Percentiles rank a stretch among this genome's conserved stretches.
Evolutionary conservation across 495 filamentous ascomycete species (phyloP).

Genomic region (Xanthoparmelia taractica): DNA sequence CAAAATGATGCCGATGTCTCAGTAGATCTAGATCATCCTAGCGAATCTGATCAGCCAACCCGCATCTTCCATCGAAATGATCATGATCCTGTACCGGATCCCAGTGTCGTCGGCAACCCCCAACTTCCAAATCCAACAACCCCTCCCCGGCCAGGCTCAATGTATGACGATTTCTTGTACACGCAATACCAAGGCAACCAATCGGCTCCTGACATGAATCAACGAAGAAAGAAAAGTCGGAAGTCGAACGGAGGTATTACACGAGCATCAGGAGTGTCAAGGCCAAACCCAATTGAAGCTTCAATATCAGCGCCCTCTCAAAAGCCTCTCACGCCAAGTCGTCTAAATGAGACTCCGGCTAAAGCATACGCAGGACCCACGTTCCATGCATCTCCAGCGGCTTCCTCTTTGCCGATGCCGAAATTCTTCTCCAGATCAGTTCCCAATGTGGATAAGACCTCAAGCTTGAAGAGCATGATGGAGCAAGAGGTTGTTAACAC

Average conservation of each 20-base stretch:
- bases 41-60: conserved; percentile 21
- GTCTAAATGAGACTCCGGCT: conserved; percentile 15
- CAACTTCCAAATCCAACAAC: conserved; percentile 11
- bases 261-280: neutral
- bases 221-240: conserved; percentile 11
- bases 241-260: conserved; percentile 3
- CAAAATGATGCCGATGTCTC: conserved; percentile 6
- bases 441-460: conserved; percentile 48
- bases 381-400: conserved; percentile 91
- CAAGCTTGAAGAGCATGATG: conserved; percentile 37
- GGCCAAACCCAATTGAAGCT: neutral
- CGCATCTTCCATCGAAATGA: conserved; percentile 19
- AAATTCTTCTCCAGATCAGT: conserved; percentile 82
- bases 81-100: neutral
- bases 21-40: conserved; percentile 8
- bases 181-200: conserved; percentile 6
- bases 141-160: conserved; percentile 13
- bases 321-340: conserved; percentile 15
- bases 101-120: neutral
- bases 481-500: conserved; percentile 31
- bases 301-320: neutral
- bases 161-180: conserved; percentile 19
- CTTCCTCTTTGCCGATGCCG: conserved; percentile 86
- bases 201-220: conserved; percentile 4
- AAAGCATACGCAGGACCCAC: conserved; percentile 81